A percentile compares a stretch with the other conserved stretches of the same genome.
Evolutionary conservation across 169 alveolate species (phyloP).

Genomic region (Plasmodium billcollinsi): DNA sequence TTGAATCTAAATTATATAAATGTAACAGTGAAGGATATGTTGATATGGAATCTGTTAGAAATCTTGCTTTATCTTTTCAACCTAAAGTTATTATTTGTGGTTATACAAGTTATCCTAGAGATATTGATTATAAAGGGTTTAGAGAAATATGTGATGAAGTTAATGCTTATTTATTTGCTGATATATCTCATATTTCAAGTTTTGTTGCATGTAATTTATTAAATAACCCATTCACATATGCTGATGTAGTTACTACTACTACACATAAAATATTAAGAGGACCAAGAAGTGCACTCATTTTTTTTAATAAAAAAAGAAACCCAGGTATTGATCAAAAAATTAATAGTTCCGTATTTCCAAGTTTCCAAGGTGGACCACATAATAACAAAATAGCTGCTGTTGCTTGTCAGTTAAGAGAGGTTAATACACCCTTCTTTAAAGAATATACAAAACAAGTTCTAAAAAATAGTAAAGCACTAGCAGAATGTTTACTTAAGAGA

Average conservation of each 20-base stretch:
- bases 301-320: conserved; percentile 89
- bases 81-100: conserved; percentile 94
- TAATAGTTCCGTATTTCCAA: conserved; percentile 97
- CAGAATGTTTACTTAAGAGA: conserved; percentile 82
- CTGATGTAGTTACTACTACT: conserved; percentile 98
- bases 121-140: conserved; percentile 91
- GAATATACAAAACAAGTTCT: conserved; percentile 85
- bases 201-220: conserved; percentile 94
- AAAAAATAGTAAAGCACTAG: conserved; percentile 88
- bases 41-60: conserved; percentile 68
- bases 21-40: conserved; percentile 79
- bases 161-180: conserved; percentile 96
- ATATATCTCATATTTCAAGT: conserved; percentile 98
- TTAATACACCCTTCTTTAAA: conserved; percentile 79
- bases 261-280: conserved; percentile 98
- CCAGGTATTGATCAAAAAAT: conserved; percentile 91
- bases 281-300: conserved; percentile 96
- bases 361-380: conserved; percentile 98
- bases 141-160: conserved; percentile 95
- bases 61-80: conserved; percentile 84
- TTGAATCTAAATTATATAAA: conserved; percentile 94
- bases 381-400: conserved; percentile 90
- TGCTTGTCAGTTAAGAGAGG: conserved; percentile 90
- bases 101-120: conserved; percentile 87
- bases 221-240: conserved; percentile 93